phyloP scores from a whole-genome alignment of 1,284 basidiomycete species.

The Leccinum pachyderme region DNA sequence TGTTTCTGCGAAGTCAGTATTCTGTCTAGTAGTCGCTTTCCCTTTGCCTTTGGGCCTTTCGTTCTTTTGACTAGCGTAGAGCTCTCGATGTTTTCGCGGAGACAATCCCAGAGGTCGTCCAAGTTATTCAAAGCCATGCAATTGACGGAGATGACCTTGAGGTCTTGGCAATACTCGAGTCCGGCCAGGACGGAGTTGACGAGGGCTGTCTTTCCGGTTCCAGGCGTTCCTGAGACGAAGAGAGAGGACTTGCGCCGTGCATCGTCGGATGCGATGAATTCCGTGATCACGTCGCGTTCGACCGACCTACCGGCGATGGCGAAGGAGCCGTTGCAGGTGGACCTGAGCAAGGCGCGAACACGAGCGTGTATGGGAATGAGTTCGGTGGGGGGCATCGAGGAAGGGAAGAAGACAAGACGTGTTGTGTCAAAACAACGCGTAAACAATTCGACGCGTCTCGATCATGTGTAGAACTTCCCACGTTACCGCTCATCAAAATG shows the following conservation, averaged over 20 bases:
- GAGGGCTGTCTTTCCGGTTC: slow-evolving; percentile 80
- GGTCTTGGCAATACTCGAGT: slow-evolving; percentile 34
- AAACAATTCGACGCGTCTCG: slow-evolving; percentile 17
- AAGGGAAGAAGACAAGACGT: slow-evolving; percentile 41
- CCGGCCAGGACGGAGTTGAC: slow-evolving; percentile 60
- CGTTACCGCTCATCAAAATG: neutral
- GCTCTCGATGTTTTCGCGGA: slow-evolving; percentile 54
- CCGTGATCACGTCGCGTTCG: slow-evolving; percentile 55
- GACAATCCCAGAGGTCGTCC: slow-evolving; percentile 68
- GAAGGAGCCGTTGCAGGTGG: slow-evolving; percentile 56
- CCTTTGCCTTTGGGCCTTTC: slow-evolving; percentile 42
- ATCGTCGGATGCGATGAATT: slow-evolving; percentile 47
- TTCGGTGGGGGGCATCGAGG: slow-evolving; percentile 52
- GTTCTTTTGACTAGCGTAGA: slow-evolving; percentile 37
- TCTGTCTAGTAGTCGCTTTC: slow-evolving; percentile 42
- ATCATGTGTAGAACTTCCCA: slow-evolving; percentile 15
- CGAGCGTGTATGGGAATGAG: slow-evolving; percentile 61
- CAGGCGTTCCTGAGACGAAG: slow-evolving; percentile 78
- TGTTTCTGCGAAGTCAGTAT: slow-evolving; percentile 36
- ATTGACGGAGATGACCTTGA: slow-evolving; percentile 61
- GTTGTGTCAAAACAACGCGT: slow-evolving; percentile 13
- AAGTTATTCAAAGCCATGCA: slow-evolving; percentile 71
- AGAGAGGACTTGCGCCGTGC: slow-evolving; percentile 40
- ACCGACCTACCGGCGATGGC: slow-evolving; percentile 60
- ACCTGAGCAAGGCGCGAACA: slow-evolving; percentile 63